Evolutionary conservation across 2,329 filamentous ascomycete genomes (phyloP), one percentile per base, ranked within the genome.

Genomic region (Diplodia intermedia): DNA sequence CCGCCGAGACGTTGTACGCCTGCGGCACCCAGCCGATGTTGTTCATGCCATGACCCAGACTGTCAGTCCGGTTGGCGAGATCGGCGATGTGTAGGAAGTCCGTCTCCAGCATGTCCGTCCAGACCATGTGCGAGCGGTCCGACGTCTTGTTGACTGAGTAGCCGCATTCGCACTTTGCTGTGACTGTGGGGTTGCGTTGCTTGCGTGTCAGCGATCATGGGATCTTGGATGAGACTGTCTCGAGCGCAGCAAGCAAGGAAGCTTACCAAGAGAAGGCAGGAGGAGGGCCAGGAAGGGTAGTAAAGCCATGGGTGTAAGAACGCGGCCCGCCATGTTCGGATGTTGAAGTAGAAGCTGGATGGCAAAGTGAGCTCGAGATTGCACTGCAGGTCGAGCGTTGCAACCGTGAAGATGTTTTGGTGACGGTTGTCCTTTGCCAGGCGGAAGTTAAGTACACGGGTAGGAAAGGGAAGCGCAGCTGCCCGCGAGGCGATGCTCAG

Each of bases 61-160:
- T 26, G 26, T 26, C 4, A 4, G 26, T 26, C 26, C 3, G 9
- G 11, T 87, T 82, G 23, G 52, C 15, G 38, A 68, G 38, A 38
- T 55, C 33, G 56, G 87, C 79, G 47, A 86, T 74, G 69, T 86
- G 86, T 3, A 88, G 80, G 74, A 94, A 94, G 79, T 94, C 89
- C 23, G 89, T 89, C 75, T 93, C 91, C 63, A 92, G 78, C 12
- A 88, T 75, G 69, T 93, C 88, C 2, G 89, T 92, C 76, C 91
- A 93, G 65, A 90, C 74, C 50, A 82, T 78, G 56, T 78, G 73
- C 7, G 73, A 68, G 4, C 75, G 71, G 33, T 79, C 78, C 55
- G 79, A 74, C n/a, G 81, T 82, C 49, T 82, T 78, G 69, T 81
- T 82, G 54, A 89, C 78, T 3, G 85, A 85, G 77, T 92, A 94